Evolutionary conservation across 2,329 filamentous ascomycete species (phyloP), one percentile per base, ranked within the genome.

Genomic region (Cladobotryum protrusum): DNA sequence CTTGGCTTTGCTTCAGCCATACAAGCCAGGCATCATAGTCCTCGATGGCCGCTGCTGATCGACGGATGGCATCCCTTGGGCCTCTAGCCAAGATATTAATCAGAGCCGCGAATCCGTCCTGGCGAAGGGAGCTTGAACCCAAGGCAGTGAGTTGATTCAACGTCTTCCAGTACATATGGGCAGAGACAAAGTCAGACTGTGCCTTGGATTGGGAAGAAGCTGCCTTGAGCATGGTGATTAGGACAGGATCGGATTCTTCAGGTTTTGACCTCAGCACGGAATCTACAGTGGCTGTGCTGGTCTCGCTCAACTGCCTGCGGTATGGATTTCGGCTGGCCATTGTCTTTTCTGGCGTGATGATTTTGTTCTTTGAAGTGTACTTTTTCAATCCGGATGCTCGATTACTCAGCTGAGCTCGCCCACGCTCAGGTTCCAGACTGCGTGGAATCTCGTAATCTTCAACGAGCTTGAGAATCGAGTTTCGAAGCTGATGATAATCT

Each of bases 131-230:
- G 6, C 78, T 72, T 14, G 79, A 83, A 39, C 72, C 74, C 49
- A 87, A 67, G 48, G 76, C 77, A 57, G 82, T 81, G 15, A 95
- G 76, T 54, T 89, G 85, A 53, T 87, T 82, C 24, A 92, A 71
- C 0, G 89, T 90, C 63, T 85, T 87, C 83, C 87, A 92, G 72
- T 92, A 96, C 46, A 88, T 77, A 58, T 95, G 88, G 1, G 89
- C 86, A 29, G 85, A 85, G 45, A 93, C 82, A 60, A 90, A 96
- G 63, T 95, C 89, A 0, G 86, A 87, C 53, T 87, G 82, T 19
- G 86, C 82, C 58, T 87, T 83, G 49, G 87, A 90, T 63, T 89
- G 86, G 1, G 83, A 77, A 57, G 86, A 87, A 14, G 88, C 88
- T 15, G 85, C 84, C 56, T 86, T 83, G 24, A 91, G 77, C 85